Conservation (phyloP, 345 rosid genomes). For the Physaria fendleri region DNA sequence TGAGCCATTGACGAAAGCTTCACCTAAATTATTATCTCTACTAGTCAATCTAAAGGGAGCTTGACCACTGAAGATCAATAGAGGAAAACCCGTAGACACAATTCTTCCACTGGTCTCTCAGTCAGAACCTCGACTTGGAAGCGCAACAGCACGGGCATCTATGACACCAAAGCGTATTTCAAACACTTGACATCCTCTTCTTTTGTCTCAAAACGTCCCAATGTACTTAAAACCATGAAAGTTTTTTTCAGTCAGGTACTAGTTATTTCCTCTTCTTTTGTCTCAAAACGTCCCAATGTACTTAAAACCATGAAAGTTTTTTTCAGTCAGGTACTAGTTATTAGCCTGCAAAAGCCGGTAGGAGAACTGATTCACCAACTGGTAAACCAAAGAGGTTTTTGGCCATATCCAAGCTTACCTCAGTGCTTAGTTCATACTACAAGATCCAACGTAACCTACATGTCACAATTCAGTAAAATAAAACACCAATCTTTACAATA, state of each 20-base stretch:
- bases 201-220: no score
- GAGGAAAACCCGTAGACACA: slow-evolving; percentile 43
- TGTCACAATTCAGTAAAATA: slow-evolving; percentile 3
- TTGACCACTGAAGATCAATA: slow-evolving; percentile 78
- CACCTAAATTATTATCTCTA: slow-evolving; percentile 54
- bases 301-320: slow-evolving; percentile 10
- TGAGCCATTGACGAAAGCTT: slow-evolving; percentile 55
- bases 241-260: slow-evolving; percentile 9
- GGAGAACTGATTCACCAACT: slow-evolving; percentile 31
- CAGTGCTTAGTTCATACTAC: slow-evolving; percentile 15
- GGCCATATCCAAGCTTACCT: slow-evolving; percentile 16
- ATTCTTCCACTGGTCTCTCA: slow-evolving; percentile 50
- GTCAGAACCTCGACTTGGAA: slow-evolving; percentile 49
- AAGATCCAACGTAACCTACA: slow-evolving; percentile 4
- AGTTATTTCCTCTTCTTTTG: no score
- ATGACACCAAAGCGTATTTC: slow-evolving; percentile 89
- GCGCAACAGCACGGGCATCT: slow-evolving; percentile 61
- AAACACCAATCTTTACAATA: slow-evolving; percentile 3
- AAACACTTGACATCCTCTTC: slow-evolving; percentile 62
- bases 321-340: slow-evolving; percentile 16
- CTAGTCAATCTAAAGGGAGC: slow-evolving; percentile 54
- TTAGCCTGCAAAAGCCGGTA: slow-evolving; percentile 20
- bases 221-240: slow-evolving; percentile 8
- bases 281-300: no score
- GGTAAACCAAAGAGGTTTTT: slow-evolving; percentile 28